Conservation (phyloP, 2,329 filamentous ascomycete species). For the Aureobasidium lini region DNA sequence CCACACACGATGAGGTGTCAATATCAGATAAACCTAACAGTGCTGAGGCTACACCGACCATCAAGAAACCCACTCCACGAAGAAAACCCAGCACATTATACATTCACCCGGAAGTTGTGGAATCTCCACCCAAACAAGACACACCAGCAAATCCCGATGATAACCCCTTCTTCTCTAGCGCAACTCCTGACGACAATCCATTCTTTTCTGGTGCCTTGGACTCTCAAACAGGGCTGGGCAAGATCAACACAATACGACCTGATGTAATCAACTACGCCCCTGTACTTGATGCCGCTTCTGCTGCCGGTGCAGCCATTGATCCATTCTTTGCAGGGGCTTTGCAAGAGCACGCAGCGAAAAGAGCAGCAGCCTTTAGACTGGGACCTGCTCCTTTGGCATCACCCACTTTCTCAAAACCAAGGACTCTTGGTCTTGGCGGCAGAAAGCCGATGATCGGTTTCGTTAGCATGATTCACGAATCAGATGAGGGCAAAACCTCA, state of each 20-base stretch:
- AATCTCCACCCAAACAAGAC: neutral
- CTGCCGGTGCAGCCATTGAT: constrained; percentile 1
- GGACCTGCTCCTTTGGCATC: neutral
- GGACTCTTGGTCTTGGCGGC: neutral
- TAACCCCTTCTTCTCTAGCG: constrained; percentile 2
- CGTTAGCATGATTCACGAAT: neutral
- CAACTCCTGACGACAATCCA: constrained; percentile 3
- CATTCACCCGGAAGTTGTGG: neutral
- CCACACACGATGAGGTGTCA: neutral
- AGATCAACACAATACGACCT: constrained; percentile 2
- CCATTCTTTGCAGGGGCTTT: constrained; percentile 7
- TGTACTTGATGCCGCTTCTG: constrained; percentile 3
- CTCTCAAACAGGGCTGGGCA: neutral
- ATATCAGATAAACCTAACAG: neutral
- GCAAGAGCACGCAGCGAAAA: neutral
- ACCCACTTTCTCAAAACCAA: neutral
- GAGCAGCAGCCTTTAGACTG: neutral
- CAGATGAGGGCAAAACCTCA: neutral
- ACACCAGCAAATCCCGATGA: neutral
- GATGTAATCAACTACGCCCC: constrained; percentile 8
- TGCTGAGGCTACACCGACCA: neutral
- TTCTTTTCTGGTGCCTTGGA: constrained; percentile 8
- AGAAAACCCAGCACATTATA: neutral
- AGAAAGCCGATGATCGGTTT: neutral
- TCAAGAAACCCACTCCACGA: neutral